Conservation (phyloP, 2,329 filamentous ascomycete genomes). For the Dendrostoma leiphaemia region DNA sequence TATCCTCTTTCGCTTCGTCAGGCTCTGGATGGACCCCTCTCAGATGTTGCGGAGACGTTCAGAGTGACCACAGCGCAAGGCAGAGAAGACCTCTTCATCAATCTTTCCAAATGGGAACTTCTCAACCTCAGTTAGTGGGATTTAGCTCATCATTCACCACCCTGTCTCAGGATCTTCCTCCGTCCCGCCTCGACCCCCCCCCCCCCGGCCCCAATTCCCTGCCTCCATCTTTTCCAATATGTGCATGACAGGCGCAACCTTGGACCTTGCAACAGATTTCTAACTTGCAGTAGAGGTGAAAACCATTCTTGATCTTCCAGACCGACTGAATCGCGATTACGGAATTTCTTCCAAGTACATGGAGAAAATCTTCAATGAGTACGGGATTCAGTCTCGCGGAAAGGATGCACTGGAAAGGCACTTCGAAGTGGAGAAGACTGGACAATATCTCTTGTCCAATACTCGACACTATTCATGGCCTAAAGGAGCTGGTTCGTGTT, state of each 20-base stretch:
- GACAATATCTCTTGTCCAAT: slow-evolving; percentile 36
- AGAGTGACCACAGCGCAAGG: slow-evolving; percentile 33
- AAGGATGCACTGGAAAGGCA: slow-evolving; percentile 35
- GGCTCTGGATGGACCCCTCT: slow-evolving; percentile 24
- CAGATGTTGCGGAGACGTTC: slow-evolving; percentile 30
- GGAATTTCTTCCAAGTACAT: slow-evolving; percentile 38
- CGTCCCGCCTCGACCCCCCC: too few relatives aligned
- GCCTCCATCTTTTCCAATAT: too few relatives aligned
- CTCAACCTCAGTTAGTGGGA: slow-evolving; percentile 45
- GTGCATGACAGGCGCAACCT: too few relatives aligned
- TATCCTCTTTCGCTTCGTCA: slow-evolving; percentile 28
- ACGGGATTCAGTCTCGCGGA: slow-evolving; percentile 38
- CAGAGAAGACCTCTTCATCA: slow-evolving; percentile 1
- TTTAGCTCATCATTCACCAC: too few relatives aligned
- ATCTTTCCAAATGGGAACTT: slow-evolving; percentile 40
- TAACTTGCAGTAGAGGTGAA: too few relatives aligned
- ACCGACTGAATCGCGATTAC: slow-evolving; percentile 35
- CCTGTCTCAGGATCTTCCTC: too few relatives aligned
- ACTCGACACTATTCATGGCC: slow-evolving; percentile 50
- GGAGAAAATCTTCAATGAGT: slow-evolving; percentile 28
- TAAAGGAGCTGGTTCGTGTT: slow-evolving; percentile 40
- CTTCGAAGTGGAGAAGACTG: slow-evolving; percentile 30
- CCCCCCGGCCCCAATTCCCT: too few relatives aligned
- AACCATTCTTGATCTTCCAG: slow-evolving; percentile 38
- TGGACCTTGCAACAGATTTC: too few relatives aligned